Evolutionary conservation across 2,329 filamentous ascomycete species (phyloP).

Genomic region (Daldinia sp.): DNA sequence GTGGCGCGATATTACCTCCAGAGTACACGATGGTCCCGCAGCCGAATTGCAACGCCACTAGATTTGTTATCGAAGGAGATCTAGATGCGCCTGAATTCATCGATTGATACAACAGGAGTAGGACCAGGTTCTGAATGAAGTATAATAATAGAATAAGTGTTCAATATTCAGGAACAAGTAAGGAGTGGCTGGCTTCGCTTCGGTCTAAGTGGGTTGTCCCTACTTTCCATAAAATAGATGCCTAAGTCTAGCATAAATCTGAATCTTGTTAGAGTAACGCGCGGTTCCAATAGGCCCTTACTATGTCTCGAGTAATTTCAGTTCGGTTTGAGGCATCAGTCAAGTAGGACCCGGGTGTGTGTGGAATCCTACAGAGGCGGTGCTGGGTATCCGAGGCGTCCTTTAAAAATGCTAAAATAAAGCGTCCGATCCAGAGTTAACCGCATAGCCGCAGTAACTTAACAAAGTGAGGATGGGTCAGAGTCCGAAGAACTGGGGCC

Average conservation of each 20-base stretch:
- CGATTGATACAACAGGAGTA: neutral
- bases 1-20: neutral
- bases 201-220: neutral
- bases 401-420: neutral
- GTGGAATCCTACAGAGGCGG: neutral
- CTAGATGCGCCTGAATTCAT: neutral
- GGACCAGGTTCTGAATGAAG: neutral
- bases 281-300: neutral
- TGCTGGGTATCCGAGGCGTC: neutral
- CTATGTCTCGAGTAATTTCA: too few relatives aligned
- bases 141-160: neutral
- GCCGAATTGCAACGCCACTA: neutral
- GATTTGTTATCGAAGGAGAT: slow-evolving; percentile 1
- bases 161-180: neutral
- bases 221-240: neutral
- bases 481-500: neutral
- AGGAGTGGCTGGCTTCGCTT: neutral
- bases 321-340: too few relatives aligned
- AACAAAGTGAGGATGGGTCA: slow-evolving; percentile 7
- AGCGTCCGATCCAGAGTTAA: too few relatives aligned
- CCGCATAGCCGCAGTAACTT: slow-evolving; percentile 3
- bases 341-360: neutral
- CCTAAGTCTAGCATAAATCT: neutral
- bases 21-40: slow-evolving; percentile 2
- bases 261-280: neutral